Base-by-base conservation (phyloP, 73 alveolate species). In the Blepharisma japonicum region DNA sequence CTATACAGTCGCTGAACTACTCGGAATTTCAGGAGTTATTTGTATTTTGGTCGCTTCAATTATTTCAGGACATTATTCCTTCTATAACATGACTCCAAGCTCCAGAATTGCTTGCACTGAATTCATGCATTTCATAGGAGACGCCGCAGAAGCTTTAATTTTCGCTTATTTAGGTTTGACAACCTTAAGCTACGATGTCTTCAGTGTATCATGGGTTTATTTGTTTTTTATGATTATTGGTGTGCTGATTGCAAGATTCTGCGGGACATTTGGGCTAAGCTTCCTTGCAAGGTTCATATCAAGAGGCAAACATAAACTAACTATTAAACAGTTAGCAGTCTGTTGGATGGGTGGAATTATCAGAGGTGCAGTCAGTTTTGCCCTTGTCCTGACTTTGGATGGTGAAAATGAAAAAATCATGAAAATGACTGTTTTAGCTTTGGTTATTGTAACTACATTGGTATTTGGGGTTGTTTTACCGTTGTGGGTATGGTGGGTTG, bases 281-380 rank as follows among this genome's bases (percentile, higher is more conserved):
- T 78, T 86, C 45, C 54, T 87, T 56, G 76, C 83, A 84, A 79
- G 83, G 54, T 67, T 77, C 56, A 77, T 88, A 49, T 86, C 84
- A 51, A 84, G 86, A 21, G 78, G 89, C 71, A 85, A 87, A 45
- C 79, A 83, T 39, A 82, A 81, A 50, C 70, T 95, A 68, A 84
- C 90, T 67, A 77, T 91, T 51, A 90, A 91, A 55, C 90, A 95
- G 81, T 83, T 91, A 48, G 87, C 92, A 5, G 83, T 95, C 7
- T 86, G 94, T 80, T 91, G 97, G 86, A 88, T 92, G 68, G 93
- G 97, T 20, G 99, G 99, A 20, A 47, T 90, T 45, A 94, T 94
- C 18, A 91, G 99, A 89, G 99, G 99, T 20, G 99, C 97, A 9
- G 92, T 95, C 78, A 97, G 98, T 54, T 95, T 95, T 85, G 99